Evolutionary conservation across 352 stramenopile genomes (phyloP).

Genomic region (Phytophthora crassamura): DNA sequence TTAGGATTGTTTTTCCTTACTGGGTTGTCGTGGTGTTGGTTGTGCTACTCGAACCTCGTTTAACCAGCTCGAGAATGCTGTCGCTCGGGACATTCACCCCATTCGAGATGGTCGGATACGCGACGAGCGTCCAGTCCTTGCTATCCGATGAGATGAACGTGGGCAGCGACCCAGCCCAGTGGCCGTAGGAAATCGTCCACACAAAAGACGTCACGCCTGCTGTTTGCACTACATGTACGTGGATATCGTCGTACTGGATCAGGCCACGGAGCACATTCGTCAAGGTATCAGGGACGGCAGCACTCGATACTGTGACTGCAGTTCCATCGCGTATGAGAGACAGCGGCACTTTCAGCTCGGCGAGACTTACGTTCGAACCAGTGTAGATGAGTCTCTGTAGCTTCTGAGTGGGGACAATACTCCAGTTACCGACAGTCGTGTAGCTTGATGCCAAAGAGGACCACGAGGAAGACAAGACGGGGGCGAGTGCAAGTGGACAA

Average conservation of each 20-base stretch:
- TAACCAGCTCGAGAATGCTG: slow-evolving; percentile 26
- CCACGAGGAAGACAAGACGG: slow-evolving; percentile 40
- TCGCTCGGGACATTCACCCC: slow-evolving; percentile 14
- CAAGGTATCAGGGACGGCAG: slow-evolving; percentile 30
- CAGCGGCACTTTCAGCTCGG: slow-evolving; percentile 27
- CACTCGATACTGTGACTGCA: slow-evolving; percentile 27
- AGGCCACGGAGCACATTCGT: slow-evolving; percentile 30
- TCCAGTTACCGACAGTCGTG: slow-evolving; percentile 47
- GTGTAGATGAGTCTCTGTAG: slow-evolving; percentile 46
- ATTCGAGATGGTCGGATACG: slow-evolving; percentile 24
- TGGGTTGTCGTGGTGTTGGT: slow-evolving; percentile 1
- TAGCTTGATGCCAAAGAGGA: slow-evolving; percentile 32
- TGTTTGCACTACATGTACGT: slow-evolving; percentile 33
- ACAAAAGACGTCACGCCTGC: slow-evolving; percentile 19
- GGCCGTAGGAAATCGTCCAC: slow-evolving; percentile 45
- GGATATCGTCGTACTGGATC: slow-evolving; percentile 52
- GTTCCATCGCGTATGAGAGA: slow-evolving; percentile 24
- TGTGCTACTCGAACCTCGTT: slow-evolving; percentile 16
- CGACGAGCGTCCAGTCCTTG: slow-evolving; percentile 44
- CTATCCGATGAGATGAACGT: slow-evolving; percentile 28
- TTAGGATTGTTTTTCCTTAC: not conserved
- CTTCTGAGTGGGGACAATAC: slow-evolving; percentile 39
- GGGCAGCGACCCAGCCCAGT: slow-evolving; percentile 42
- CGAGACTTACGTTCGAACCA: slow-evolving; percentile 2
- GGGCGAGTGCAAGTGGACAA: slow-evolving; percentile 50